Conservation (phyloP, 192 early-diverging fungal species). For the Coemansia sp. region DNA sequence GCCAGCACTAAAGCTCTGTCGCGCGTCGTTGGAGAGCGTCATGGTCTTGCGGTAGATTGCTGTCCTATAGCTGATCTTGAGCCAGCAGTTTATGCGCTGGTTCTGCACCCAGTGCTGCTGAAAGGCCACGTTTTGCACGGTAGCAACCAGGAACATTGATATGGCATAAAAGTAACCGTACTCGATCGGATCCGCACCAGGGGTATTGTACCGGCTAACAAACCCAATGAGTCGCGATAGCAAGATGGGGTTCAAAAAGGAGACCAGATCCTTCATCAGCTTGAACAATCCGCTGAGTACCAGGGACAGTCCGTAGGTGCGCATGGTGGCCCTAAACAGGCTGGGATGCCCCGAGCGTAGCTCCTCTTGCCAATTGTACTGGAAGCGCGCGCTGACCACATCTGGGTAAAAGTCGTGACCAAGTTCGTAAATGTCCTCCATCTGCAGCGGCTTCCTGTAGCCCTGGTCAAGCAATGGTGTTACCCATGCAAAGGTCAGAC, state of each 20-base stretch:
- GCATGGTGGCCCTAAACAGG: slow-evolving; percentile 61
- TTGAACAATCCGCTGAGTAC: slow-evolving; percentile 79
- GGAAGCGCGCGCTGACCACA: slow-evolving; percentile 66
- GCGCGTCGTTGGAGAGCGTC: slow-evolving; percentile 73
- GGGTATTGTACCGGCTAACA: slow-evolving; percentile 60
- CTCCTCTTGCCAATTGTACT: slow-evolving; percentile 73
- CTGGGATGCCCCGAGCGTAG: slow-evolving; percentile 63
- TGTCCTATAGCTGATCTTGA: slow-evolving; percentile 75
- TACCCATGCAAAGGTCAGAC: slow-evolving; percentile 88
- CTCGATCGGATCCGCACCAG: slow-evolving; percentile 61
- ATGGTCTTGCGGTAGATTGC: slow-evolving; percentile 91
- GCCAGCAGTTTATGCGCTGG: slow-evolving; percentile 76
- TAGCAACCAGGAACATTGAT: slow-evolving; percentile 78
- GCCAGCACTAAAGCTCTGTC: slow-evolving; percentile 82
- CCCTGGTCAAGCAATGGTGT: slow-evolving; percentile 79
- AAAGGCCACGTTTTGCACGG: slow-evolving; percentile 77
- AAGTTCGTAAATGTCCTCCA: slow-evolving; percentile 80
- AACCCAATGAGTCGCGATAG: slow-evolving; percentile 71
- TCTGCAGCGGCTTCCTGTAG: slow-evolving; percentile 67
- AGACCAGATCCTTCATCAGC: slow-evolving; percentile 71
- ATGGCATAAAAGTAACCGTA: slow-evolving; percentile 78
- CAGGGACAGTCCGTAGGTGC: slow-evolving; percentile 69
- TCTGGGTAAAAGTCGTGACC: slow-evolving; percentile 61
- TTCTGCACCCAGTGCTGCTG: slow-evolving; percentile 93
- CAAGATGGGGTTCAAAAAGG: slow-evolving; percentile 83